Base-by-base conservation (phyloP, 139 green algal genomes). In the Axilococcus clingmanii region DNA sequence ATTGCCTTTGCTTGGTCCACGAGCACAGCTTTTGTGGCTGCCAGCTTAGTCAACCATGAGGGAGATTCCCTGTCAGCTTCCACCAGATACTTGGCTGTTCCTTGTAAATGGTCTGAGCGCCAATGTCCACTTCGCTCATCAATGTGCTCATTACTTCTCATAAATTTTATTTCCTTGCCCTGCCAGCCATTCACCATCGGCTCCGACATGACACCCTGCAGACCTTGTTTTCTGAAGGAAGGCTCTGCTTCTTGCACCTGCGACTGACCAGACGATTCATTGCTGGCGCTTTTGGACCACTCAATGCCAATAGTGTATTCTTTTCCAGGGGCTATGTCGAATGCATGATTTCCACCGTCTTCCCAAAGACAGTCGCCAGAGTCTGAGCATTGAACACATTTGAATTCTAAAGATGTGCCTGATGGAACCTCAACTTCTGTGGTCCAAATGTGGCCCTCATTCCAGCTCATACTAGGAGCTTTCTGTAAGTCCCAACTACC, bases 41-140 rank as follows among this genome's bases (percentile, higher is more conserved):
- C 61, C 27, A 94, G 67, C 79, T 94, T 94, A 20, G 59, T 40
- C 7, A 93, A 75, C 84, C 84, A 93, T 60, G 75, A 78, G 41
- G 52, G 41, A n/a, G 67, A 45, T 1, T 83, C 48, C 33, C 78
- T n/a, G 45, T 95, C 86, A 0, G 79, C 79, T 27, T 61, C 25
- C 7, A 94, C 84, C 9, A 93, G 31, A n/a, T 51, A 48, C 33
- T 78, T 45, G 22, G 54, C 59, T 5, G 51, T 45, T 4, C 70
- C 77, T 7, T 76, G 3, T 55, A 94, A 63, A 15, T 78, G 76
- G 2, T 68, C 55, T 2, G 73, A 82, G 55, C 80, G 54, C 79
- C 84, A 93, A 31, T 61, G 34, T 31, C 84, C 80, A 14, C 31
- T 22, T 22, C 78, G 75, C 24, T 84, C 70, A 11, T 63, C 47